Base-by-base conservation (phyloP, 192 early-diverging fungal genomes). In the Podila minutissima region DNA sequence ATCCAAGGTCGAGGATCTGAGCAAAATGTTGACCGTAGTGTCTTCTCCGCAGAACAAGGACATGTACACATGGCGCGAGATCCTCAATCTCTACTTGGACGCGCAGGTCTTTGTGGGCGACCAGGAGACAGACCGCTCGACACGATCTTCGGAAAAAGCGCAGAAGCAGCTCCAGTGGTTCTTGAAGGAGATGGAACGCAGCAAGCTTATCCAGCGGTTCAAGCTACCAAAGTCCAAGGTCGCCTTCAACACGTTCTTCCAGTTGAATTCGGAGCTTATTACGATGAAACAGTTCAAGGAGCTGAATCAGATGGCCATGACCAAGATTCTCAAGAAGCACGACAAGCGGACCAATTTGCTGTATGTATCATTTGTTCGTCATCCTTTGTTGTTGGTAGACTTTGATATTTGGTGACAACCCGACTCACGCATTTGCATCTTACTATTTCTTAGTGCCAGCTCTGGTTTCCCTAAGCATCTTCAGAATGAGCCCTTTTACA, bases 261-360 rank as follows among this genome's bases (percentile, higher is more conserved):
- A 88, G 62, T 78, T 96, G 12, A 95, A 96, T 73, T 65, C 83
- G n/a, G 89, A 93, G 46, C 85, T 95, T 15, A 82, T 93, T 1
- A 68, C 83, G 20, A 83, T 95, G 82, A 89, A 90, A 68, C 88
- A 90, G 53, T 93, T 96, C 81, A 88, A 92, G 55, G 89, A 87
- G 62, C 74, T 95, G 72, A 96, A 96, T 79, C 89, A 89, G 61
- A 89, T 85, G 59, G 94, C 95, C 0, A 91, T 93, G 72, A 87
- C 87, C 46, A 96, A 96, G 75, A 95, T 96, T 33, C 76, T 96
- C 37, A 96, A 96, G 77, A 96, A 96, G 77, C 95, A 96, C 74
- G 95, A 96, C 75, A 96, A 96, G 74, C 88, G 90, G 26, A 95
- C 92, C 12, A 90, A 90, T 28, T 75, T 96, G 59, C 69, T 32